phyloP scores from a whole-genome alignment of 306 rosid genomes.

The Acmispon strigosus region DNA sequence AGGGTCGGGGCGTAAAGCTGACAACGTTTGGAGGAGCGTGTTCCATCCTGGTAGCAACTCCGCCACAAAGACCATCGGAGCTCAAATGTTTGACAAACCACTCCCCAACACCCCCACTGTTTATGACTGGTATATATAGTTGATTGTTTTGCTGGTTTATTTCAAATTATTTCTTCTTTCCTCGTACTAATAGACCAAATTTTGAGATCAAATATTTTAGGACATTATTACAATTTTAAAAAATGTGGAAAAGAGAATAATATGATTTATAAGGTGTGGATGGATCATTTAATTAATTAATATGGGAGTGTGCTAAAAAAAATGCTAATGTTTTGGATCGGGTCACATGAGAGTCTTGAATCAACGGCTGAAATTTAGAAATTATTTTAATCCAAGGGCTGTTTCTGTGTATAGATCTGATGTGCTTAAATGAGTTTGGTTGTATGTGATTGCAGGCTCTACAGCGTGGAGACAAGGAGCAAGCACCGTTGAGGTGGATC shows the following conservation, averaged over 20 bases:
- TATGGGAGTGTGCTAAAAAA: too few relatives aligned
- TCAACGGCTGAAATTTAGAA: background rate
- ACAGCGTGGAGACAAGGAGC: slow-evolving; percentile 76
- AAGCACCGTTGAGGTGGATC: slow-evolving; percentile 43
- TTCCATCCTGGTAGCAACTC: slow-evolving; percentile 92
- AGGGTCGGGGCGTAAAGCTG: slow-evolving; percentile 40
- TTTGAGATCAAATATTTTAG: too few relatives aligned
- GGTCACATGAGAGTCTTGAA: background rate
- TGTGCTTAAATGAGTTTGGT: background rate
- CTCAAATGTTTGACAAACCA: slow-evolving; percentile 72
- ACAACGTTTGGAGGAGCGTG: slow-evolving; percentile 98
- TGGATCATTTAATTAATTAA: too few relatives aligned
- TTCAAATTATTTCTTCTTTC: too few relatives aligned
- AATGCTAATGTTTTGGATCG: background rate
- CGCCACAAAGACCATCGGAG: slow-evolving; percentile 57
- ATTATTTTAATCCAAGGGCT: background rate
- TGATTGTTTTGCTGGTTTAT: background rate
- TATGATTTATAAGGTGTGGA: too few relatives aligned
- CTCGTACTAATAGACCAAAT: too few relatives aligned
- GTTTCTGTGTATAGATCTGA: too few relatives aligned
- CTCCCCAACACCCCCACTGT: slow-evolving; percentile 83
- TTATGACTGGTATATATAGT: slow-evolving; percentile 68
- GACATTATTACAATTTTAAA: too few relatives aligned
- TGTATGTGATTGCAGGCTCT: slow-evolving; percentile 58
- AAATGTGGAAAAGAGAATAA: too few relatives aligned